These are phyloP conservation scores for Erodium maritimum DNA, from an alignment of 345 rosid genomes.

Conservation along the genomic window DNA sequence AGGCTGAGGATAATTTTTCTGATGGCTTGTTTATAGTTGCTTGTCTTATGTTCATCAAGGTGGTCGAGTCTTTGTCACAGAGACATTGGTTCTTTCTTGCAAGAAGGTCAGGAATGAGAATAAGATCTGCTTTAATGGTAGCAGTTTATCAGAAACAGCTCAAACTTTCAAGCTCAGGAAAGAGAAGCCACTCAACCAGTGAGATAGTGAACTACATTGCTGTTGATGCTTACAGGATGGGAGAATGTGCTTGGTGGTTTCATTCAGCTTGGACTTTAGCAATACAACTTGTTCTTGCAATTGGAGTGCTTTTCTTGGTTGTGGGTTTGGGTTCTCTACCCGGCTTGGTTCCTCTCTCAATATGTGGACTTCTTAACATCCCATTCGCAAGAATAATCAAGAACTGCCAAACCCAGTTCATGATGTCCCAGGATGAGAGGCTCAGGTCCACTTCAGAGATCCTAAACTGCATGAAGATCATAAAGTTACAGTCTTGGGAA, in stretches of 20 bases:
- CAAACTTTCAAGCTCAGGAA: conserved; percentile 49
- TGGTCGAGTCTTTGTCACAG: conserved; percentile 56
- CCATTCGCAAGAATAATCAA: conserved; percentile 52
- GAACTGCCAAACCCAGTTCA: conserved; percentile 48
- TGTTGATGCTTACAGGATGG: conserved; percentile 74
- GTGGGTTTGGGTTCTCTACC: conserved; percentile 57
- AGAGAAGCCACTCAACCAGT: conserved; percentile 57
- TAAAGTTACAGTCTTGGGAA: conserved; percentile 80
- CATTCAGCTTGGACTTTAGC: conserved; percentile 42
- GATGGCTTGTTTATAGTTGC: conserved; percentile 43
- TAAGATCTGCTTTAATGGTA: conserved; percentile 66
- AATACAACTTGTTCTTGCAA: conserved; percentile 41
- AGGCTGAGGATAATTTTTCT: conserved; percentile 21
- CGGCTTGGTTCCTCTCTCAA: conserved; percentile 37
- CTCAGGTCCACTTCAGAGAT: conserved; percentile 54
- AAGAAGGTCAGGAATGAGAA: conserved; percentile 61
- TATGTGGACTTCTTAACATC: conserved; percentile 35
- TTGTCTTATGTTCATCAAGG: conserved; percentile 34
- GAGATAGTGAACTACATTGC: conserved; percentile 69
- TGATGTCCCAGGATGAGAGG: conserved; percentile 63
- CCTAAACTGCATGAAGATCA: conserved; percentile 62
- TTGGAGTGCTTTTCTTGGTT: conserved; percentile 37
- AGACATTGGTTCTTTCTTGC: conserved; percentile 58
- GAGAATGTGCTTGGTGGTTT: conserved; percentile 72
- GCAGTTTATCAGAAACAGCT: conserved; percentile 55